These are phyloP conservation scores for Didymella arachidicola DNA, from an alignment of 2,329 filamentous ascomycete species.

Conservation along the genomic window DNA sequence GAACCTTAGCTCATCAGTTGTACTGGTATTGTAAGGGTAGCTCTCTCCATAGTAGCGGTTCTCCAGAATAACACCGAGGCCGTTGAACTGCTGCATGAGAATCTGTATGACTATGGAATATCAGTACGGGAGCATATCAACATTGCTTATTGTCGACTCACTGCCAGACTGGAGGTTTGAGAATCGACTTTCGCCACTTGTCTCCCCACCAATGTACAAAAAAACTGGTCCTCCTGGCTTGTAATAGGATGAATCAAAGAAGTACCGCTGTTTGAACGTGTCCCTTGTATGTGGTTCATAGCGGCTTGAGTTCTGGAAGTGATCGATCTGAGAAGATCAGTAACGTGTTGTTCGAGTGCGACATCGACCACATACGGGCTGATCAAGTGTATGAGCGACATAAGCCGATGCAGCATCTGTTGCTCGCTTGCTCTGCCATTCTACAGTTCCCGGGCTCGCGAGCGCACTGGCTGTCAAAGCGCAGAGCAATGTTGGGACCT, in stretches of 20 bases:
- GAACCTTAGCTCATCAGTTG: slow-evolving; percentile 59
- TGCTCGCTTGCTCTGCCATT: slow-evolving; percentile 25
- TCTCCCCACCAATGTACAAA: slow-evolving; percentile 59
- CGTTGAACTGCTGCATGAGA: slow-evolving; percentile 62
- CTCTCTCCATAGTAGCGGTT: slow-evolving; percentile 62
- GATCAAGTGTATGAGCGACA: slow-evolving; percentile 35
- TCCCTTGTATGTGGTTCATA: slow-evolving; percentile 55
- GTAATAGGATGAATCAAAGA: slow-evolving; percentile 63
- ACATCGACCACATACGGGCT: slow-evolving; percentile 25
- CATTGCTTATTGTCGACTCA: slow-evolving; percentile 24
- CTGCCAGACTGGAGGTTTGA: slow-evolving; percentile 54
- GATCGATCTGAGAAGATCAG: slow-evolving; percentile 51
- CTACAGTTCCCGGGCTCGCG: slow-evolving; percentile 10
- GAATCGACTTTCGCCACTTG: slow-evolving; percentile 49
- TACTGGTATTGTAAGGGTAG: slow-evolving; percentile 58
- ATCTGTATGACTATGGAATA: slow-evolving; percentile 58
- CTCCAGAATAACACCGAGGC: slow-evolving; percentile 63
- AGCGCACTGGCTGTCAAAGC: slow-evolving; percentile 15
- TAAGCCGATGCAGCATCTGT: slow-evolving; percentile 26
- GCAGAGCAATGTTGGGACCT: slow-evolving; percentile 12
- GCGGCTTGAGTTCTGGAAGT: slow-evolving; percentile 54
- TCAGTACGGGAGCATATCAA: slow-evolving; percentile 2
- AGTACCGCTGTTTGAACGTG: slow-evolving; percentile 65
- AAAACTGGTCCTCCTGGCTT: slow-evolving; percentile 62
- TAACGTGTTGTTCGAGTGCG: not conserved